Evolutionary conservation across 257 asterid genomes (phyloP), one percentile per base, ranked within the genome.

Genomic region (Voacanga thouarsii): DNA sequence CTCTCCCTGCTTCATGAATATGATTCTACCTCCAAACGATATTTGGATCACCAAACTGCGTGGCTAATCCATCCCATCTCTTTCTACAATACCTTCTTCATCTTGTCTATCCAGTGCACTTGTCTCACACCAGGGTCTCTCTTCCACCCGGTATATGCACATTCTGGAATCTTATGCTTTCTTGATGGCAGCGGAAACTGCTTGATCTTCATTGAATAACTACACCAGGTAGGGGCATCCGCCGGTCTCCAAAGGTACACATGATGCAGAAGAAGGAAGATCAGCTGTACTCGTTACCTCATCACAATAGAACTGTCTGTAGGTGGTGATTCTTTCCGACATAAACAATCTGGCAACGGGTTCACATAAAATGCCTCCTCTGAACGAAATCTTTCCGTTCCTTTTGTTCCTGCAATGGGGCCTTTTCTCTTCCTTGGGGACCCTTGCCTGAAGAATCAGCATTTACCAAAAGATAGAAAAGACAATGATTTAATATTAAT

Each of bases 351-450:
- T 0, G 99, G 97, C 75, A 94, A 82, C 72, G 99, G 97, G 77
- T 94, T 94, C 84, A 89, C 97, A 39, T 91, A 94, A 84, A 94
- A 94, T 43, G 97, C 88, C 89, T 94, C 99, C 79, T 94, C 99
- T 1, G 97, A 86, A 16, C 99, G 97, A 79, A 88, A 91, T 77
- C 97, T 91, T 28, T 94, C 99, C 0, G 43, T 89, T 43, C 98
- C 99, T 85, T 90, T 94, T 6, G 99, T 90, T 79, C 99, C 97
- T 16, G 97, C 16, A 41, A 89, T 57, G 12, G 99, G 97, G 43
- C 99, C 99, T 82, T 94, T 94, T 80, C 99, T 91, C 92, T 91
- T 94, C 85, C 99, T 84, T 23, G 99, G 97, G 19, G 97, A 89
- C 71, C 99, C 97, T 89, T 91, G 99, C 89, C 97, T 94, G 97